Evolutionary conservation across 1,284 basidiomycete species (phyloP).

Genomic region (Ceratobasidium sp.): DNA sequence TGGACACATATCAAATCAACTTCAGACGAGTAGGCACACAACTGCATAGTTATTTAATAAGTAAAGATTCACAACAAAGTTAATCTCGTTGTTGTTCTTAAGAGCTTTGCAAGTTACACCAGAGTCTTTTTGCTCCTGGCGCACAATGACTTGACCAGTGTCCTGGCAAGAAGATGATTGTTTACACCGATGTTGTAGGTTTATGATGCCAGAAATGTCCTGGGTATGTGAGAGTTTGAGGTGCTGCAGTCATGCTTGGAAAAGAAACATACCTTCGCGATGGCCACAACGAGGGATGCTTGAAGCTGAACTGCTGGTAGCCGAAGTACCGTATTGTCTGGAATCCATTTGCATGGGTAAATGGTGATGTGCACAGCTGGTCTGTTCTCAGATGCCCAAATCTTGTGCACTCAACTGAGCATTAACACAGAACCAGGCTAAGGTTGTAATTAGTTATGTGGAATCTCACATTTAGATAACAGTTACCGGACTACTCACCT

Average conservation of each 20-base stretch:
- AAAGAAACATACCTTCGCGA: background rate
- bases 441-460: background rate
- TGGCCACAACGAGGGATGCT: background rate
- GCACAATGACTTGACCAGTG: background rate
- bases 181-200: slow-evolving; percentile 21
- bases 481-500: background rate
- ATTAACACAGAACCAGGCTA: background rate
- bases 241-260: too few species aligned
- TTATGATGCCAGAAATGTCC: background rate
- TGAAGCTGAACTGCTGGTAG: background rate
- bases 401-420: background rate
- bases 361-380: background rate
- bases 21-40: background rate
- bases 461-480: too few species aligned
- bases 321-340: background rate
- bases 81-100: background rate
- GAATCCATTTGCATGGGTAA: background rate
- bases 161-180: background rate
- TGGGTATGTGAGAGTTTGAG: background rate
- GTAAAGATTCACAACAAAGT: slow-evolving; percentile 21
- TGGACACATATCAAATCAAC: background rate
- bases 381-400: background rate
- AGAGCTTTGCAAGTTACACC: background rate
- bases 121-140: slow-evolving; percentile 24
- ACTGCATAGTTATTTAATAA: slow-evolving; percentile 32